Evolutionary conservation across 176 grass and related monocot genomes (phyloP), one percentile per base, ranked within the genome.

Genomic region (Raddia distichophylla): DNA sequence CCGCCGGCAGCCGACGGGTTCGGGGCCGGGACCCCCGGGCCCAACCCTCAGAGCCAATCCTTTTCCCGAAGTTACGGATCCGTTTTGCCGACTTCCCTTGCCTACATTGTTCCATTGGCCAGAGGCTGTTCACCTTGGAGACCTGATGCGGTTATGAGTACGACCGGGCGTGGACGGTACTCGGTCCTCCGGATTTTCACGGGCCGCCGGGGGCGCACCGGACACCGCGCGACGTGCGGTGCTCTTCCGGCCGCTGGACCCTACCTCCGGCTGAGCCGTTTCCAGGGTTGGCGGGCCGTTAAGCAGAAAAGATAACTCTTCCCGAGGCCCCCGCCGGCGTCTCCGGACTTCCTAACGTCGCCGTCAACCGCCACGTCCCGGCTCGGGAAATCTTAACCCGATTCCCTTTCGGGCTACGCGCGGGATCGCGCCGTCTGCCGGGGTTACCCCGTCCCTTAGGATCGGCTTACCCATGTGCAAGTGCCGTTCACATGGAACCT

Each of bases 1-100:
- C 27, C 27, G 27, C 1, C 27, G 27, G 27, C 27, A 27, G 27
- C 27, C 27, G 27, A 27, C 27, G 27, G 27, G 27, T 27, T 27
- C 27, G 27, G 37, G 37, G 37, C 37, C 37, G 4, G 37, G 37
- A 40, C 37, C 86, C 84, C 76, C 80, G 87, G 67, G 87, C 84
- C 87, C 76, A 87, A 35, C 47, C 91, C 87, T 90, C 76, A 93
- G 84, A 93, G 84, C 80, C 76, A 93, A 90, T 93, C 91, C 80
- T 93, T 93, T 93, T 93, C 91, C 81, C 73, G 88, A 88, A 84
- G 91, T 91, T 91, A 91, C 82, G 82, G 89, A 94, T 94, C 89
- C 72, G 20, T 94, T 91, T 40, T 40, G 37, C 37, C 37, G 37
- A 40, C 37, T 40, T 40, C 37, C 37, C 37, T 40, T 40, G 37